Evolutionary conservation across 129 eudicot genomes (phyloP).

Genomic region (Cynara cardunculus): DNA sequence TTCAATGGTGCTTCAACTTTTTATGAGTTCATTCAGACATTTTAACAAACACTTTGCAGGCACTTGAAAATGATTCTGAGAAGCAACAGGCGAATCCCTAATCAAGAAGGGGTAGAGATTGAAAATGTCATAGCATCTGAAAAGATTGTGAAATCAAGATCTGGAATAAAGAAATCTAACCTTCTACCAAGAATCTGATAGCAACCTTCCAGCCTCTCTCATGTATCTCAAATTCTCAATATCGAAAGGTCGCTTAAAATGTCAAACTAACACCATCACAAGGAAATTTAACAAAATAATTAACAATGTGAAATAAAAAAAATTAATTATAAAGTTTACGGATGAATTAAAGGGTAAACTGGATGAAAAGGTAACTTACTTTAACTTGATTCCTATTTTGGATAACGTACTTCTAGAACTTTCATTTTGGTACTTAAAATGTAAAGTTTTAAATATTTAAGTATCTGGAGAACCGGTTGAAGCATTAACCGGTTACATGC

Average conservation of each 20-base stretch:
- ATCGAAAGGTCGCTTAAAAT: not conserved
- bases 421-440: no score
- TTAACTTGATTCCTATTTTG: no score
- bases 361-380: no score
- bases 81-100: slow-evolving; percentile 18
- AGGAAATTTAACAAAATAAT: no score
- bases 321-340: no score
- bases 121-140: slow-evolving; percentile 24
- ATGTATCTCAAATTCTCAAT: not conserved
- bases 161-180: not conserved
- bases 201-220: slow-evolving; percentile 18
- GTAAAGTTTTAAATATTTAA: no score
- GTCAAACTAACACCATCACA: not conserved
- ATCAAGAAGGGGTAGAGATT: slow-evolving; percentile 4
- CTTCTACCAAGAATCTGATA: slow-evolving; percentile 7
- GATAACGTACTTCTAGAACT: no score
- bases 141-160: not conserved
- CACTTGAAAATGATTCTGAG: not conserved
- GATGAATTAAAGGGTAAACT: no score
- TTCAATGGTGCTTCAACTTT: not conserved
- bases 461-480: no score
- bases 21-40: not conserved
- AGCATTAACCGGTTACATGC: no score
- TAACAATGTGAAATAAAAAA: no score
- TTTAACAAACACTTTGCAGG: not conserved